Evolutionary conservation across 768 basidiomycete species (phyloP).

Genomic region (Mycena amicta): DNA sequence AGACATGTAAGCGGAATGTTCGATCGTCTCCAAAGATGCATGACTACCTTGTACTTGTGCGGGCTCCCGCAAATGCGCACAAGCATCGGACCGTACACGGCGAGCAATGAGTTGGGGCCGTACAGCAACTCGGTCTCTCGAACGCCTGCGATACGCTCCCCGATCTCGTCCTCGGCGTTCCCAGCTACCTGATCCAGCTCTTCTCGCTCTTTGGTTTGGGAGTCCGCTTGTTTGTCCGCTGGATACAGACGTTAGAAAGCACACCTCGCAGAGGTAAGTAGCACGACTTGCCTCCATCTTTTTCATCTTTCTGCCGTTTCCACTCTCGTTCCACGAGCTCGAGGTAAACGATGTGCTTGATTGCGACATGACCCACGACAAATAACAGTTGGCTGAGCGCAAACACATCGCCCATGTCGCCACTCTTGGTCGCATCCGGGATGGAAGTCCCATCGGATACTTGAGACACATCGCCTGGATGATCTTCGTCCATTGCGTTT

Average conservation of each 20-base stretch:
- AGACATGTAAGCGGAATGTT: not conserved
- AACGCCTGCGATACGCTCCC: slow-evolving; percentile 82
- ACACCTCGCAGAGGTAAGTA: not conserved
- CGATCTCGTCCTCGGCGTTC: slow-evolving; percentile 97
- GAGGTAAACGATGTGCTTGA: slow-evolving; percentile 96
- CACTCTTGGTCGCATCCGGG: slow-evolving; percentile 33
- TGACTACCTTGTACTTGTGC: slow-evolving; percentile 87
- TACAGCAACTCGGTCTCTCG: slow-evolving; percentile 88
- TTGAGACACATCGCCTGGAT: slow-evolving; percentile 36
- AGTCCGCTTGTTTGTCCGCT: slow-evolving; percentile 65
- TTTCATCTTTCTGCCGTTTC: slow-evolving; percentile 95
- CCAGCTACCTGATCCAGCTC: slow-evolving; percentile 98
- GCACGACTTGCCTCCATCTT: slow-evolving; percentile 62
- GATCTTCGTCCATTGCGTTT: slow-evolving; percentile 62
- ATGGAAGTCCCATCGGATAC: slow-evolving; percentile 32
- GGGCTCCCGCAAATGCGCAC: slow-evolving; percentile 90
- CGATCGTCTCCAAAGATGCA: slow-evolving; percentile 15
- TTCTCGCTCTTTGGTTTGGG: slow-evolving; percentile 66
- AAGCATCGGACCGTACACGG: slow-evolving; percentile 86
- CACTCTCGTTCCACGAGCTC: slow-evolving; percentile 95
- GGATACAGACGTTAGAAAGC: not conserved
- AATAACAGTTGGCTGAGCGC: slow-evolving; percentile 93
- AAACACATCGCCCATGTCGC: slow-evolving; percentile 80
- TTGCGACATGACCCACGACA: slow-evolving; percentile 93
- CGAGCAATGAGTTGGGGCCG: slow-evolving; percentile 77